A percentile compares a stretch with the other conserved stretches of the same genome.
phyloP scores from a whole-genome alignment of 2,329 filamentous ascomycete species.

The Penicillium sp. region DNA sequence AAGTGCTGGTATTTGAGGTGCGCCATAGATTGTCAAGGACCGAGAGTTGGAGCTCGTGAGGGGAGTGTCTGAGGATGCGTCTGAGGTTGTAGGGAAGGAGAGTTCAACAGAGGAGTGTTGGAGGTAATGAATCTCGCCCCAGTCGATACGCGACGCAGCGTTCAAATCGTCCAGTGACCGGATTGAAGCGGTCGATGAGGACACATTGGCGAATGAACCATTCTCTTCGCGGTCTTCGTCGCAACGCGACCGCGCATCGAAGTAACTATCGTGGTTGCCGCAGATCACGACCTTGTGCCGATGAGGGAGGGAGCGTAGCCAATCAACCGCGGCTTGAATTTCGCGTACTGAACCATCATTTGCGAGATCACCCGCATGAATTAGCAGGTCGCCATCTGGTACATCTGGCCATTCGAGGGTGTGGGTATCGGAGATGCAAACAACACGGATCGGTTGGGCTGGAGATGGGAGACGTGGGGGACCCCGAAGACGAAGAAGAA shows the following conservation, averaged over 20 bases:
- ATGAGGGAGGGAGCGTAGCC: conserved; percentile 73
- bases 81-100: conserved; percentile 49
- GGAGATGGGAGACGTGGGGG: conserved; percentile 59
- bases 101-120: conserved; percentile 66
- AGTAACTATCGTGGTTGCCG: conserved; percentile 87
- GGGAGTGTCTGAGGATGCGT: conserved; percentile 20
- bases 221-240: conserved; percentile 51
- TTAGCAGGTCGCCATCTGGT: conserved; percentile 76
- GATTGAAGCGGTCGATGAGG: conserved; percentile 37
- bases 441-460: conserved; percentile 64
- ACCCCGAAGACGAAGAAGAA: conserved; percentile 67
- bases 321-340: conserved; percentile 81
- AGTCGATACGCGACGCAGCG: conserved; percentile 56
- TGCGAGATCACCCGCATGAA: conserved; percentile 85
- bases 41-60: conserved; percentile 56
- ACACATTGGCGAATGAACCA: conserved; percentile 27
- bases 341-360: conserved; percentile 68
- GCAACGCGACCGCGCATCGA: conserved; percentile 65
- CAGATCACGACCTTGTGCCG: conserved; percentile 76
- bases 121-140: conserved; percentile 70
- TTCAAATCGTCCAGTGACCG: conserved; percentile 42
- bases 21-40: conserved; percentile 71
- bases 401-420: conserved; percentile 48
- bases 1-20: conserved; percentile 68
- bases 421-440: conserved; percentile 91